Base-by-base conservation (phyloP, 169 alveolate species). In the Babesia ovis region DNA sequence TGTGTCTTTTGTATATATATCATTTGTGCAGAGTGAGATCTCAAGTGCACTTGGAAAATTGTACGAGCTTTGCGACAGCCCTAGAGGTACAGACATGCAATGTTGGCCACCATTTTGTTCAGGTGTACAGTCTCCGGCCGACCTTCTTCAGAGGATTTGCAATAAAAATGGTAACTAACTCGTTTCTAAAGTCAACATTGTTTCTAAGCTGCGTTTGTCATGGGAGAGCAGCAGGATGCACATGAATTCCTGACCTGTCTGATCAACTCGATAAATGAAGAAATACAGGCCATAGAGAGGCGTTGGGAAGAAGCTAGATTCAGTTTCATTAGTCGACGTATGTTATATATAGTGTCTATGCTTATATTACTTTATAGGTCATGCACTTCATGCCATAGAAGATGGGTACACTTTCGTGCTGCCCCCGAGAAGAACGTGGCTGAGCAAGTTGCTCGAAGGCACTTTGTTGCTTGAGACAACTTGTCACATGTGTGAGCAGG, bases 191-290 rank as follows among this genome's bases (percentile, higher is more conserved):
- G 8, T 16, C 3, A 4, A 5, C n/a, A 34, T 32, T 18, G 5
- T 59, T 9, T 11, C 20, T 14, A 1, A 79, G 83, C 57, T 22
- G 81, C 34, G 41, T 69, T 69, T 48, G 51, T 69, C 20, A 45
- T 79, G 69, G 87, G 87, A 1, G 77, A 56, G 34, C 87, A 69
- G 42, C 83, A 79, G 54, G 87, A 79, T 23, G 87, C 87, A 8
- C 87, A 79, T 18, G 87, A 79, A 35, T 79, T 79, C 45, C 32
- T 68, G 31, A 79, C 83, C 27, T 79, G 57, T 39, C 37, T 79
- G 29, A 45, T 79, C 27, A 69, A 79, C 55, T 34, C 68, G 25
- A 70, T 79, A 71, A 69, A 58, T 29, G 83, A 79, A 42, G 87
- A 79, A 53, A 69, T 69, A 18, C 53, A 64, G 39, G 75, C 57